Percentiles rank a stretch among this genome's conserved stretches.
Conservation (phyloP, 2,329 filamentous ascomycete genomes). For the Cytospora chrysosperma region DNA sequence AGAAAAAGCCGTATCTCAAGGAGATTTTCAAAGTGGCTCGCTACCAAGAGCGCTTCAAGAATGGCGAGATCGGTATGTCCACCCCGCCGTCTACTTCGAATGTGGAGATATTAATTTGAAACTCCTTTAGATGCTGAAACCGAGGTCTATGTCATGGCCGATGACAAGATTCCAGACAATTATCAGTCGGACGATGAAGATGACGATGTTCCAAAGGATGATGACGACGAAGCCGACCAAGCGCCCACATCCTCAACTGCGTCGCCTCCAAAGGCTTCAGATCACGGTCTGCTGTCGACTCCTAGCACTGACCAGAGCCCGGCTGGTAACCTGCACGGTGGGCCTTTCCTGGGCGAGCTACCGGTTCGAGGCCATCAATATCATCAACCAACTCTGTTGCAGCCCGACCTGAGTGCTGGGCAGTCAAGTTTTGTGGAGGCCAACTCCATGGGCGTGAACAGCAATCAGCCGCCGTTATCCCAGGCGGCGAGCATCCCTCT, state of each 20-base stretch:
- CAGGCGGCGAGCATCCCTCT: slow-evolving; percentile 39
- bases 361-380: slow-evolving; percentile 44
- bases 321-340: slow-evolving; percentile 32
- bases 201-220: slow-evolving; percentile 41
- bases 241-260: slow-evolving; percentile 35
- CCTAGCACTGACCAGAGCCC: slow-evolving; percentile 40
- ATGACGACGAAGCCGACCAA: slow-evolving; percentile 41
- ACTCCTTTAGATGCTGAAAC: slow-evolving; percentile 43
- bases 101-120: background rate
- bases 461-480: slow-evolving; percentile 37
- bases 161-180: slow-evolving; percentile 50
- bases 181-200: slow-evolving; percentile 50
- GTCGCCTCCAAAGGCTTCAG: slow-evolving; percentile 37
- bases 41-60: slow-evolving; percentile 54
- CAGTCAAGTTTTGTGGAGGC: slow-evolving; percentile 43
- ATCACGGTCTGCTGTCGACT: slow-evolving; percentile 36
- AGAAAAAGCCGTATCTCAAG: slow-evolving; percentile 55
- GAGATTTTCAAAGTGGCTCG: slow-evolving; percentile 63
- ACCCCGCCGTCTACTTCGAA: background rate
- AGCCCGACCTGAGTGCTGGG: slow-evolving; percentile 42
- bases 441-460: slow-evolving; percentile 34
- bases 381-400: slow-evolving; percentile 39
- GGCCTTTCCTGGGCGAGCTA: slow-evolving; percentile 43
- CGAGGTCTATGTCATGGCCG: slow-evolving; percentile 50
- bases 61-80: slow-evolving; percentile 56